Evolutionary conservation across 306 rosid species (phyloP).

Genomic region (Cicer cuneatum): DNA sequence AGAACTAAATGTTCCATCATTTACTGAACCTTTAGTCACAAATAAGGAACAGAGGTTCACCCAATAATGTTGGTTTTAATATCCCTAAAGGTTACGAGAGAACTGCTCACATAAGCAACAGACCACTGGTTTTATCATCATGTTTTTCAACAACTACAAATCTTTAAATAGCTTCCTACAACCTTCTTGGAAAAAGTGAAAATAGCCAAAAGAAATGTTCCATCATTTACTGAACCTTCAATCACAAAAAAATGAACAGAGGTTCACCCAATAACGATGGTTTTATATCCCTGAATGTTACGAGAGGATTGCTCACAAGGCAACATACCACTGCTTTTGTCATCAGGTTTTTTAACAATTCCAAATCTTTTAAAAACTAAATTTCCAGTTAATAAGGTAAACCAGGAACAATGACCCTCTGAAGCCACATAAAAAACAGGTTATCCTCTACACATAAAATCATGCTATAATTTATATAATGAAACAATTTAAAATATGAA

Average conservation of each 20-base stretch:
- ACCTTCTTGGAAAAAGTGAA: too few relatives aligned
- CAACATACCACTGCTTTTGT: too few relatives aligned
- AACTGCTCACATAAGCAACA: conserved; percentile 40
- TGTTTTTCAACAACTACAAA: too few relatives aligned
- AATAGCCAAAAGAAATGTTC: too few relatives aligned
- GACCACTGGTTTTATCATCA: conserved; percentile 41
- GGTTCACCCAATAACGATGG: conserved; percentile 51
- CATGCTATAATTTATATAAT: too few relatives aligned
- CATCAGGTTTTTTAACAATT: not conserved
- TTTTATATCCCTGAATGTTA: conserved; percentile 36
- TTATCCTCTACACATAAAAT: too few relatives aligned
- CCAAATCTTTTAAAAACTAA: not conserved
- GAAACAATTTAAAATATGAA: too few relatives aligned
- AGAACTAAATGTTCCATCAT: conserved; percentile 44
- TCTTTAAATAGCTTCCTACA: too few relatives aligned
- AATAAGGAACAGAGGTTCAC: conserved; percentile 39
- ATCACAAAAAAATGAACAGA: conserved; percentile 1
- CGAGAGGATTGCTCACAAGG: conserved; percentile 32
- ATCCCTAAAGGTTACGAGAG: conserved; percentile 49
- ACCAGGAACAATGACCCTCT: not conserved
- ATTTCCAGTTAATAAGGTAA: too few relatives aligned
- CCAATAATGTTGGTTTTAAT: conserved; percentile 46
- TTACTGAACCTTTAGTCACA: conserved; percentile 47
- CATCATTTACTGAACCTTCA: conserved; percentile 50
- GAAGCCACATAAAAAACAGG: not conserved